Percentiles rank a stretch among this genome's conserved stretches.
Conservation (phyloP, 495 filamentous ascomycete genomes). For the Penicillium dipodomyicola region DNA sequence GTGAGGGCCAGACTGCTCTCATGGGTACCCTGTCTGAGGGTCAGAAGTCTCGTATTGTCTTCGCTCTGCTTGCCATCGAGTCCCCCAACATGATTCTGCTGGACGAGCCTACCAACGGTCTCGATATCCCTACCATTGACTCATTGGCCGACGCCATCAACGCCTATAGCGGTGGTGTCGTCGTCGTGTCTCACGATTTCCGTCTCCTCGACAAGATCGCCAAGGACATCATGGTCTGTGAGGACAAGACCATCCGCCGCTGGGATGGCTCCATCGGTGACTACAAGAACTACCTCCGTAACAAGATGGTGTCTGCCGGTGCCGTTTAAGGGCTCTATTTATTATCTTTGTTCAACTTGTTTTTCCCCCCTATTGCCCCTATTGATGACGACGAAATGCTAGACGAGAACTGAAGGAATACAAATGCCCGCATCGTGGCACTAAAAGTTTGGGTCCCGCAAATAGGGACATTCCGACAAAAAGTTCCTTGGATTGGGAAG, state of each 20-base stretch:
- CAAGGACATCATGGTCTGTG: constrained; percentile 99
- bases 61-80: constrained; percentile 94
- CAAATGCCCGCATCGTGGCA: constrained; percentile 18
- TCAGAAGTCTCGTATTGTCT: constrained; percentile 96
- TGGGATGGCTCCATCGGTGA: constrained; percentile 89
- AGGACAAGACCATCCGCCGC: constrained; percentile 83
- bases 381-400: constrained; percentile 46
- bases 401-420: constrained; percentile 40
- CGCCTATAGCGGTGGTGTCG: constrained; percentile 91
- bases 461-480: constrained; percentile 7
- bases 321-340: constrained; percentile 40
- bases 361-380: constrained; percentile 10
- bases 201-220: constrained; percentile 98
- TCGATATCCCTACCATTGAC: constrained; percentile 99
- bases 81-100: constrained; percentile 95
- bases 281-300: constrained; percentile 97
- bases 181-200: constrained; percentile 98
- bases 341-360: constrained; percentile 11
- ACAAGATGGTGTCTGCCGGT: constrained; percentile 79
- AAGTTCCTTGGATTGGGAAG: constrained; percentile 16
- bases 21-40: constrained; percentile 98
- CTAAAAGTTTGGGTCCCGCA: constrained; percentile 24
- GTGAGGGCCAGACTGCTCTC: constrained; percentile 90
- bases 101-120: constrained; percentile 98
- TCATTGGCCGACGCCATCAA: constrained; percentile 97